Conservation (phyloP, 768 basidiomycete species). For the Xerocomus brunneocitrinus region DNA sequence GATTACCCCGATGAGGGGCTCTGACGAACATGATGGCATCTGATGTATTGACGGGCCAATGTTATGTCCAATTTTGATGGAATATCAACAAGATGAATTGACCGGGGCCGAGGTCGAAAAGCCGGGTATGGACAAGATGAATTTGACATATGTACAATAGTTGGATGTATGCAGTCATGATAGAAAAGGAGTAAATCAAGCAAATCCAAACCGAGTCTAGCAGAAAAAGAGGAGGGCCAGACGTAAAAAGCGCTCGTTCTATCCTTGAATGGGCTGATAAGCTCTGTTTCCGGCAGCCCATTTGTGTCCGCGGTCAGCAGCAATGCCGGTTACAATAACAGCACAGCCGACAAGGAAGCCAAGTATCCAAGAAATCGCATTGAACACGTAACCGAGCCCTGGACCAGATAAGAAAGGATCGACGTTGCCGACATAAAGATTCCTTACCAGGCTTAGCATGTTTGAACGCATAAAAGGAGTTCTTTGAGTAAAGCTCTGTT, state of each 20-base stretch:
- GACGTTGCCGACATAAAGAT: background rate
- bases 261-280: conserved; percentile 39
- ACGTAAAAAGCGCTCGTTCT: background rate
- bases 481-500: conserved; percentile 51
- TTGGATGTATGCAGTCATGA: background rate
- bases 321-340: conserved; percentile 58
- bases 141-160: background rate
- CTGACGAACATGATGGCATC: background rate
- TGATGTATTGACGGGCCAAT: background rate
- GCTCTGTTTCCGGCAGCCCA: conserved; percentile 79
- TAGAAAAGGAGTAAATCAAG: background rate
- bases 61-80: background rate
- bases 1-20: conserved; percentile 65
- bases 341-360: conserved; percentile 49
- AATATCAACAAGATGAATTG: background rate
- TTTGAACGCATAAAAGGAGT: conserved; percentile 47
- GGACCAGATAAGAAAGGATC: conserved; percentile 2
- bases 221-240: background rate
- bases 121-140: conserved; percentile 6
- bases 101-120: background rate
- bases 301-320: conserved; percentile 42
- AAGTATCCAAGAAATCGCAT: conserved; percentile 56
- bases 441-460: conserved; percentile 56
- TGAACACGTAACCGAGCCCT: conserved; percentile 62
- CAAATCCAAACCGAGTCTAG: background rate